phyloP scores from a whole-genome alignment of 2,329 filamentous ascomycete species.

The Colletotrichum sp. region DNA sequence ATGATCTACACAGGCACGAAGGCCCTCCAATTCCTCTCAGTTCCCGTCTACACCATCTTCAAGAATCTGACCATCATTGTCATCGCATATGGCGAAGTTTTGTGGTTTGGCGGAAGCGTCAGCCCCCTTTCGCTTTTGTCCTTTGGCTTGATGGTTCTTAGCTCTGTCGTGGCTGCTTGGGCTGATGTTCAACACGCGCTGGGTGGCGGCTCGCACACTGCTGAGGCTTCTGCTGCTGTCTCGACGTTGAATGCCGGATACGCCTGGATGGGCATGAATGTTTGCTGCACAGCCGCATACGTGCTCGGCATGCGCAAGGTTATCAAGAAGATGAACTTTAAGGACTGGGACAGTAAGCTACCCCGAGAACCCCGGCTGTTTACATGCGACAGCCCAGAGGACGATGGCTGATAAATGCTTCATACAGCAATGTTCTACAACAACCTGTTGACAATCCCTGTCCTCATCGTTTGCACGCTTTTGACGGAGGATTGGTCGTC shows the following conservation, averaged over 20 bases:
- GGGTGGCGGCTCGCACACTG: conserved; percentile 54
- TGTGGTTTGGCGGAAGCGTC: conserved; percentile 97
- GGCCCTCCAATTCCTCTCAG: conserved; percentile 93
- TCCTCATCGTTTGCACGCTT: conserved; percentile 82
- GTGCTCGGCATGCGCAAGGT: conserved; percentile 95
- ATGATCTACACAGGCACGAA: conserved; percentile 99
- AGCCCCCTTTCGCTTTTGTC: conserved; percentile 87
- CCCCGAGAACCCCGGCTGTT: not conserved
- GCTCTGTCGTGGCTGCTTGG: conserved; percentile 94
- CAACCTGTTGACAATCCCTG: conserved; percentile 94
- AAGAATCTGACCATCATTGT: conserved; percentile 99
- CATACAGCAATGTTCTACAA: conserved; percentile 97
- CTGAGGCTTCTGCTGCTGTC: conserved; percentile 74
- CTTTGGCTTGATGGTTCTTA: conserved; percentile 95
- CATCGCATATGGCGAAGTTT: conserved; percentile 96
- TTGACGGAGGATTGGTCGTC: conserved; percentile 91
- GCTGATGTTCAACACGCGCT: conserved; percentile 91
- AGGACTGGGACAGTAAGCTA: conserved; percentile 96
- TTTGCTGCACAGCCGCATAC: conserved; percentile 90
- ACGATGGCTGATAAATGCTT: conserved; percentile 25
- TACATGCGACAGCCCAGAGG: not conserved
- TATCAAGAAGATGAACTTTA: conserved; percentile 99
- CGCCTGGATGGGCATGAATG: conserved; percentile 97
- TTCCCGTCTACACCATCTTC: conserved; percentile 99
- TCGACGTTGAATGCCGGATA: conserved; percentile 94